Base-by-base conservation (phyloP, 306 rosid genomes). In the Arachis hypogaea region DNA sequence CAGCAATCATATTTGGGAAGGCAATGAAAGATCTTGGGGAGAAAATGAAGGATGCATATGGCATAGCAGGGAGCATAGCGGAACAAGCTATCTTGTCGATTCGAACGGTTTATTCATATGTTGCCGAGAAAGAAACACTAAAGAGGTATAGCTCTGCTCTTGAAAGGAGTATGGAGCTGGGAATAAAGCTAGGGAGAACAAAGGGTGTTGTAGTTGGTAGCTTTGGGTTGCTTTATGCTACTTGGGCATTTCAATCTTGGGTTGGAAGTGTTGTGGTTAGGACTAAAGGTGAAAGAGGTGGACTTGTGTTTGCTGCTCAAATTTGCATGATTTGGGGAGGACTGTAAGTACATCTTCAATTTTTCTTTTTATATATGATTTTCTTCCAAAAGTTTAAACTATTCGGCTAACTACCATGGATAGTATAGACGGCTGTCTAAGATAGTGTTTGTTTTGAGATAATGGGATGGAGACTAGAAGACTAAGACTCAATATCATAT, bases 171-270 rank as follows among this genome's bases (percentile, higher is more conserved):
- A 82, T 81, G 78, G 59, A 75, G 57, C 78, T 89, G 51, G 96
- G 98, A 49, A 86, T 89, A 63, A 92, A 81, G 66, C 88, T 52
- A 71, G 98, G 98, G 4, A 84, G 82, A 47, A 82, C 74, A 66
- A 92, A 88, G 82, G 98, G 96, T 57, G 74, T 92, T 41, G 79
- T 88, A 43, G 82, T 92, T 46, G 98, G 96, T 28, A 89, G 96
- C 82, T 62, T 86, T 81, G 98, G 90, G 18, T 80, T 85, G 81
- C 66, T 92, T 22, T 89, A 82, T 84, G 90, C 84, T 64, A 81
- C 85, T 73, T 92, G 96, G 98, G 88, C 89, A 55, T 88, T 86
- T 72, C 92, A 86, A 80, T 63, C 92, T 56, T 92, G 96, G 96
- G 87, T 82, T 60, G 96, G 98, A 0, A 81, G 93, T 63, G 59